Evolutionary conservation across 2,329 filamentous ascomycete genomes (phyloP), one percentile per base, ranked within the genome.

Genomic region (Aureobasidium lini): DNA sequence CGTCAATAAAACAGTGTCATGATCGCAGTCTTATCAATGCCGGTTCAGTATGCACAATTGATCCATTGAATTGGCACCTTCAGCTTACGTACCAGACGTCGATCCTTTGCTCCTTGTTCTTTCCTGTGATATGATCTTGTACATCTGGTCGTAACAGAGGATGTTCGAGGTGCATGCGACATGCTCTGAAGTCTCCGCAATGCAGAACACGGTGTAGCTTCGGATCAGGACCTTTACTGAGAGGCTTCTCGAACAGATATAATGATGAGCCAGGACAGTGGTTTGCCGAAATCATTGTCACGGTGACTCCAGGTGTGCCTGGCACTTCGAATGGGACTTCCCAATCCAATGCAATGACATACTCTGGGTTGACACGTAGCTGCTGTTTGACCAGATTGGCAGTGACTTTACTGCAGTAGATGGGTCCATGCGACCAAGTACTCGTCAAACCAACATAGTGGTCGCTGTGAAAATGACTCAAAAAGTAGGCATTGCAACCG

Each of bases 401-500:
- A 0, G 94, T 99, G 13, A 96, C 89, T 65, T 85, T 87, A 69
- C 93, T 97, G 76, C 94, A 97, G 69, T 96, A 99, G 50, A 99
- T 97, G 0, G 92, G 93, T 0, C 94, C 94, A 70, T 99, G 92
- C 40, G 79, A 84, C 94, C 94, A 99, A 34, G 81, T 90, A 7
- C 88, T 85, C 10, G 90, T 94, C 10, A 99, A 77, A 2, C 94
- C 94, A 36, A 96, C 85, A 67, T 99, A 99, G 70, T 99, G 94
- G 70, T 99, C 94, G 68, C 91, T 96, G 73, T 99, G 94, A 66
- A 97, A 99, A 70, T 99, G 94, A 66, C 92, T 96, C 10, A 99
- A 81, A 66, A 99, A 99, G 70, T 99, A 99, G 1, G 93, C 94
- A 57, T 89, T 87, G 71, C 92, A 96, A 0, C 90, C 92, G 69